Evolutionary conservation across 164 flowering plant genomes (phyloP), one percentile per base, ranked within the genome.

Genomic region (Cinnamomum chago): DNA sequence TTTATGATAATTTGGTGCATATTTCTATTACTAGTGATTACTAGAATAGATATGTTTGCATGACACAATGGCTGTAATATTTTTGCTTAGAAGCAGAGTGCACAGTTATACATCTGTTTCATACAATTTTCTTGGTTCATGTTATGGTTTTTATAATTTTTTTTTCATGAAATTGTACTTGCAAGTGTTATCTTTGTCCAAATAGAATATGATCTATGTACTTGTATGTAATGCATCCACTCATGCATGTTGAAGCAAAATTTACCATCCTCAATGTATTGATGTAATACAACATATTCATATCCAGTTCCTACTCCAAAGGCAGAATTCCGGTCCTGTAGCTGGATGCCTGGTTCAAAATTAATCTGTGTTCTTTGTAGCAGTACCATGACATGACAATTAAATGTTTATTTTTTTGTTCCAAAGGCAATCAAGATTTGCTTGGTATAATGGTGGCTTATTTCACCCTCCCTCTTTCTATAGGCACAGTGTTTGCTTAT

Each of bases 401-500:
- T 18, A 25, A 17, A 28, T 67, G n/a, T 2, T 67, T 67, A 64
- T 20, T 22, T 64, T n/a, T 67, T 14, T 67, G 18, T 67, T 67
- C n/a, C 35, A 14, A 12, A 68, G 9, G 55, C 30, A 20, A 14
- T n/a, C 50, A 28, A 33, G 24, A 28, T 72, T 72, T 58, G 40
- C 17, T 15, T 58, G 18, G 2, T 33, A 11, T 71, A 18, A 52
- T 58, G 33, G 62, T 50, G 60, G 12, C 35, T n/a, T 72, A 24
- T 30, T 11, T 72, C 47, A 40, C 47, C 47, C 47, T 9, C 47
- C 47, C 47, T 22, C 10, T 7, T 72, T 72, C 28, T 84, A 75
- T 82, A 89, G 92, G 90, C 33, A 87, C 92, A 3, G 88, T 89
- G 23, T 87, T 89, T 87, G 92, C 92, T 22, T 89, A 89, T 84